Evolutionary conservation across 2,329 filamentous ascomycete genomes (phyloP).

Genomic region (Aspergillus fijiensis): DNA sequence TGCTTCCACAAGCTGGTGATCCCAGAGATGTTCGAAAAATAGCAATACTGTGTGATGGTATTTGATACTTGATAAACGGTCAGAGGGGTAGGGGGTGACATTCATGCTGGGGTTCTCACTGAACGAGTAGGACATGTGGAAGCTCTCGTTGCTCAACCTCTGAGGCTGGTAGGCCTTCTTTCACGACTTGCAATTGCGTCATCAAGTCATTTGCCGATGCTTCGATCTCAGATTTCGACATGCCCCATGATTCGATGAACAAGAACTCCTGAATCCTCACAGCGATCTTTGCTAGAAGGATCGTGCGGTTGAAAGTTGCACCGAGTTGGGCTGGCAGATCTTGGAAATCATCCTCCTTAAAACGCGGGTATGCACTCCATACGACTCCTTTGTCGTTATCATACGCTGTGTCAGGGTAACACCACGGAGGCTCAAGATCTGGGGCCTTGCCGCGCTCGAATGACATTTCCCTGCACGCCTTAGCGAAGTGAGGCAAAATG

Average conservation of each 20-base stretch:
- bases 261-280: constrained; percentile 27
- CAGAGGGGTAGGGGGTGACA: constrained; percentile 6
- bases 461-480: constrained; percentile 28
- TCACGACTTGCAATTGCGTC: constrained; percentile 24
- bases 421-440: constrained; percentile 22
- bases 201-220: constrained; percentile 20
- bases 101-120: constrained; percentile 23
- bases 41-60: constrained; percentile 27
- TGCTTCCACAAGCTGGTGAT: constrained; percentile 16
- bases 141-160: constrained; percentile 20
- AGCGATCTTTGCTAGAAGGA: constrained; percentile 24
- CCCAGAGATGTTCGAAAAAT: constrained; percentile 27
- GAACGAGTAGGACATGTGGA: constrained; percentile 30
- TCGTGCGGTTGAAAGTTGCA: constrained; percentile 23
- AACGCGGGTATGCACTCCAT: constrained; percentile 37
- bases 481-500: constrained; percentile 8
- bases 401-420: constrained; percentile 14
- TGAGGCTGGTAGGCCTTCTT: constrained; percentile 21
- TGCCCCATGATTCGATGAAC: constrained; percentile 20
- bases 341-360: constrained; percentile 27
- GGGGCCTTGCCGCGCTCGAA: constrained; percentile 24
- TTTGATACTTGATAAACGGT: constrained; percentile 26
- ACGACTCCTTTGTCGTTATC: constrained; percentile 17
- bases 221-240: constrained; percentile 19
- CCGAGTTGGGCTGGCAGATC: constrained; percentile 29